Percentiles rank a stretch among this genome's conserved stretches.
phyloP scores from a whole-genome alignment of 106 monocot species.

The Cymbidium sinense region DNA sequence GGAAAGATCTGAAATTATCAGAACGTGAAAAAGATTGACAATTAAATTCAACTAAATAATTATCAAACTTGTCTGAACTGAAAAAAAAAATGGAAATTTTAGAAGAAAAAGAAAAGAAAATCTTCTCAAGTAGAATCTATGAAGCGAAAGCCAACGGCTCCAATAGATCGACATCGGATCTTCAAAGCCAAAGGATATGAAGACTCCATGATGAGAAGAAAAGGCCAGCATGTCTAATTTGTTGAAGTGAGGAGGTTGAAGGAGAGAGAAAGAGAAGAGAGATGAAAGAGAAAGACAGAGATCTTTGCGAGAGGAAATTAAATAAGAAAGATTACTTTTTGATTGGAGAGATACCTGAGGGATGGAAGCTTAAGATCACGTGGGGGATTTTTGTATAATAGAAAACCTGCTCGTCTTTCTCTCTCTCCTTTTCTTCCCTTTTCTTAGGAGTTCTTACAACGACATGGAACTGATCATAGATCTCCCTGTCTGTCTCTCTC shows the following conservation, averaged over 20 bases:
- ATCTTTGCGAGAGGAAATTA: conserved; percentile 21
- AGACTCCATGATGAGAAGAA: background rate
- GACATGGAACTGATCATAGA: conserved; percentile 14
- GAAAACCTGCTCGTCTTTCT: conserved; percentile 13
- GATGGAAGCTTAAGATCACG: conserved; percentile 28
- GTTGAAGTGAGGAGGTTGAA: background rate
- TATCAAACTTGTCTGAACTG: background rate
- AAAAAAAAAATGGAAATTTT: background rate
- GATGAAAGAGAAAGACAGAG: conserved; percentile 11
- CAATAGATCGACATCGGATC: background rate
- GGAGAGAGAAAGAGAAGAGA: conserved; percentile 5
- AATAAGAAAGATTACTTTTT: conserved; percentile 27
- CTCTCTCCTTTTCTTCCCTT: conserved; percentile 21
- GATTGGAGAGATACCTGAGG: conserved; percentile 34
- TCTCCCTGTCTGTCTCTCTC: conserved; percentile 9
- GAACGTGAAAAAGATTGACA: background rate
- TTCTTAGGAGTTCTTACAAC: conserved; percentile 13
- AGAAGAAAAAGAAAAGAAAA: background rate
- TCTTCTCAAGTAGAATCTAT: background rate
- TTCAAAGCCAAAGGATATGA: background rate
- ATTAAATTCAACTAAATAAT: background rate
- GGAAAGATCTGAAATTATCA: background rate
- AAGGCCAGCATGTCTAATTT: background rate
- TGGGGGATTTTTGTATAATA: conserved; percentile 23
- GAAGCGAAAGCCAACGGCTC: background rate